Percentiles rank a stretch among this genome's conserved stretches.
These are phyloP conservation scores for Fusarium solani-melongenae DNA, from an alignment of 2,329 filamentous ascomycete species.

Conservation along the genomic window DNA sequence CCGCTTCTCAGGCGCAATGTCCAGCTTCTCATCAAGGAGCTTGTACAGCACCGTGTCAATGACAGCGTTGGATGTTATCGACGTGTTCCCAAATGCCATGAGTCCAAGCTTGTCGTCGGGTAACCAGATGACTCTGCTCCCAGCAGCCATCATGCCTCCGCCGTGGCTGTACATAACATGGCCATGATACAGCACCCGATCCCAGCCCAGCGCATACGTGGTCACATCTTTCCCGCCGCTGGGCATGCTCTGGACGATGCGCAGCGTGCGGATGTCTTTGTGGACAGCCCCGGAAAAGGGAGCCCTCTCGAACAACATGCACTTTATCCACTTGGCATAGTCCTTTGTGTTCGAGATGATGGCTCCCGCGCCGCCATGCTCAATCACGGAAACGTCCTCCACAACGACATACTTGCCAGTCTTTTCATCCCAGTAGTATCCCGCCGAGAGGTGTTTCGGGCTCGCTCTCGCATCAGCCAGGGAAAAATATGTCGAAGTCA, in stretches of 20 bases:
- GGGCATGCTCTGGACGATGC: constrained; percentile 45
- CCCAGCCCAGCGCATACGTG: constrained; percentile 48
- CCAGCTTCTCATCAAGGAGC: constrained; percentile 47
- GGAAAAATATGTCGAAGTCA: constrained; percentile 56
- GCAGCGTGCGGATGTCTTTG: constrained; percentile 45
- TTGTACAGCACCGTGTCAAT: constrained; percentile 40
- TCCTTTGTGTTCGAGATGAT: constrained; percentile 60
- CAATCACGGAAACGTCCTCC: constrained; percentile 34
- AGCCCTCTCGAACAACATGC: constrained; percentile 51
- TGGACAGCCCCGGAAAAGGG: constrained; percentile 42
- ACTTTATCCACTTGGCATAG: constrained; percentile 63
- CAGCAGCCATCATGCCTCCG: constrained; percentile 45
- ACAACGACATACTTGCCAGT: constrained; percentile 35
- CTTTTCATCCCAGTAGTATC: constrained; percentile 54
- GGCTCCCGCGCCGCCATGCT: constrained; percentile 54
- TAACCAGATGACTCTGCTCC: constrained; percentile 47
- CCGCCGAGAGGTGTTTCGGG: constrained; percentile 50
- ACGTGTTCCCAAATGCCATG: constrained; percentile 55
- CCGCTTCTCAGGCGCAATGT: constrained; percentile 34
- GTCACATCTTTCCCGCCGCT: constrained; percentile 26
- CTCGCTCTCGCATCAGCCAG: constrained; percentile 41
- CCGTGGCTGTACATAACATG: constrained; percentile 45
- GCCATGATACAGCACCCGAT: constrained; percentile 37
- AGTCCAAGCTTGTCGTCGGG: constrained; percentile 48
- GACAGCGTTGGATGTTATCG: constrained; percentile 49